Conservation (phyloP, 495 filamentous ascomycete genomes). For the Aspergillus leporis region DNA sequence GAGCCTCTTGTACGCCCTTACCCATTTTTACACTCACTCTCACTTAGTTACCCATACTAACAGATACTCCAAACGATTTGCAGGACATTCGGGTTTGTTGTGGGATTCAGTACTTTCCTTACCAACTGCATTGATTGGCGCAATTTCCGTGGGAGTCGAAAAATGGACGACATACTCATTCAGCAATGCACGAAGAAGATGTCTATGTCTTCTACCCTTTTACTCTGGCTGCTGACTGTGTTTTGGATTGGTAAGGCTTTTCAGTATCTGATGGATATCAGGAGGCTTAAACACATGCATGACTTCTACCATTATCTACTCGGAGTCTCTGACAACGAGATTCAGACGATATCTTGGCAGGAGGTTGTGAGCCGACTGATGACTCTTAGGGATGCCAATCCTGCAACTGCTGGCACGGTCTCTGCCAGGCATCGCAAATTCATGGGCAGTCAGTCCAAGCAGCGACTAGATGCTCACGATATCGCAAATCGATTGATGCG, state of each 20-base stretch:
- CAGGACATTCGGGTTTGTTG: conserved; percentile 74
- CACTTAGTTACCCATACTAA: background rate
- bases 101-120: conserved; percentile 81
- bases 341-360: conserved; percentile 97
- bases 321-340: conserved; percentile 84
- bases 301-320: conserved; percentile 88
- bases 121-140: conserved; percentile 84
- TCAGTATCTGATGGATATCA: conserved; percentile 72
- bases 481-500: conserved; percentile 98
- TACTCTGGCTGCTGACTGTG: conserved; percentile 84
- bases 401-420: conserved; percentile 72
- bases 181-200: conserved; percentile 84
- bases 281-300: conserved; percentile 73
- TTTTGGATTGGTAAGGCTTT: conserved; percentile 82
- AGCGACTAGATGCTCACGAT: conserved; percentile 93
- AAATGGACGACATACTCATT: conserved; percentile 73
- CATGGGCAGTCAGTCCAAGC: conserved; percentile 83
- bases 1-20: conserved; percentile 66
- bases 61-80: background rate
- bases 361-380: conserved; percentile 88
- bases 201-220: conserved; percentile 74
- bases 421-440: conserved; percentile 63
- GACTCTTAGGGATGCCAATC: conserved; percentile 81
- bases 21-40: background rate
- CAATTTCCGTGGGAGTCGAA: conserved; percentile 71